Evolutionary conservation across 441 rosid species (phyloP), one percentile per base, ranked within the genome.

Genomic region (Jatropha multifida): DNA sequence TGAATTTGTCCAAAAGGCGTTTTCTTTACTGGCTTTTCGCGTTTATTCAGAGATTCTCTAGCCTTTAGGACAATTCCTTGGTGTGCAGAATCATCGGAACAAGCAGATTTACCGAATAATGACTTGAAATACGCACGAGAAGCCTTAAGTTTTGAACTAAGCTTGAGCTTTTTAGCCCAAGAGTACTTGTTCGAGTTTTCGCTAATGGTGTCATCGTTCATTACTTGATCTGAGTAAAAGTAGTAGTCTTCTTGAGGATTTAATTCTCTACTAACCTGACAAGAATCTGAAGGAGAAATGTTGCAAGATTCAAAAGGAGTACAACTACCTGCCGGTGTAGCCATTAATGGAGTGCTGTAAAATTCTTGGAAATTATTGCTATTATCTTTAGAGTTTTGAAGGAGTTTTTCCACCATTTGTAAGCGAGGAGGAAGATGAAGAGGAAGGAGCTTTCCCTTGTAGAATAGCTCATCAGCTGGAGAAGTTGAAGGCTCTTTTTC

Each of bases 381-480:
- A 61, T 65, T 14, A 64, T 73, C 67, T 63, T 73, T 66, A 26
- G 91, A 81, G 74, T 75, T 82, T 66, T 88, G 85, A 27, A 89
- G 83, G 74, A 94, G 92, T 63, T 87, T 89, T 68, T 88, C 90
- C 51, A 92, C 92, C 98, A 93, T 92, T 76, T 89, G 89, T 61
- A 91, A 78, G 13, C 97, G 88, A 75, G 93, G 99, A 66, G 98
- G 97, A 64, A 92, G 88, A 73, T 91, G 98, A 46, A 96, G 98
- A 41, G 99, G 99, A 56, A 96, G 97, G 77, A 96, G 97, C 76
- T 89, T 95, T 7, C 99, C 99, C 40, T 89, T 90, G 87, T 90
- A 92, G 87, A 96, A 96, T n/a, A 96, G 98, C 74, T 96, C 98
- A 61, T 96, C 99, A 26, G 99, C 98, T 0, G 97, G 97, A 51